These are phyloP conservation scores for Hemileccinum impolitum DNA, from an alignment of 768 basidiomycete genomes.

Conservation along the genomic window DNA sequence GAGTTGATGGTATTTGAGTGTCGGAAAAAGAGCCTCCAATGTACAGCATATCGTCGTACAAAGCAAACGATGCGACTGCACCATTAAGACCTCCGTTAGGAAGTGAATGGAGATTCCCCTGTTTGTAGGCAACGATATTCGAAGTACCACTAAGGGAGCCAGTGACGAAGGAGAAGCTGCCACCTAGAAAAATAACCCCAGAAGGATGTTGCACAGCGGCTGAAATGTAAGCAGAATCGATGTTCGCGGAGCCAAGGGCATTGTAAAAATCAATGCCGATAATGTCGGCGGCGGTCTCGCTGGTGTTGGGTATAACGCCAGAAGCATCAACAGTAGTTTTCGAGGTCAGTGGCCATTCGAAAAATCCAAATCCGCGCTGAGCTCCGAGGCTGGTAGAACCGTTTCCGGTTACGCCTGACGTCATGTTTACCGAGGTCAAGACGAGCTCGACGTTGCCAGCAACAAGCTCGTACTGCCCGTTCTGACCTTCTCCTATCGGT, in stretches of 20 bases:
- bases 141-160: conserved; percentile 52
- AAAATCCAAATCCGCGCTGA: conserved; percentile 72
- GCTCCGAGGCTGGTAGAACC: conserved; percentile 33
- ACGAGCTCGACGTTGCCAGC: conserved; percentile 84
- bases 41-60: conserved; percentile 63
- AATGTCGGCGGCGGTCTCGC: conserved; percentile 64
- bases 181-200: conserved; percentile 68
- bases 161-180: conserved; percentile 63
- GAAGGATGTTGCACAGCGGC: conserved; percentile 65
- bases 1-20: conserved; percentile 51
- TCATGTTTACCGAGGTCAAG: conserved; percentile 58
- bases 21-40: conserved; percentile 88
- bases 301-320: conserved; percentile 58
- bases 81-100: conserved; percentile 77
- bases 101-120: conserved; percentile 51
- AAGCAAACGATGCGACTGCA: conserved; percentile 62
- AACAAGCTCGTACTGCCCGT: conserved; percentile 74
- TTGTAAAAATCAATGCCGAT: conserved; percentile 60
- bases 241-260: conserved; percentile 50
- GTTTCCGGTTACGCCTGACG: conserved; percentile 28
- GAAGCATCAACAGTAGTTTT: conserved; percentile 53
- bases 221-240: conserved; percentile 40
- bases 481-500: conserved; percentile 60
- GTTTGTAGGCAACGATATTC: conserved; percentile 73
- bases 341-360: conserved; percentile 74